phyloP scores from a whole-genome alignment of 805 yeast species.

The Yarrowia sp. region DNA sequence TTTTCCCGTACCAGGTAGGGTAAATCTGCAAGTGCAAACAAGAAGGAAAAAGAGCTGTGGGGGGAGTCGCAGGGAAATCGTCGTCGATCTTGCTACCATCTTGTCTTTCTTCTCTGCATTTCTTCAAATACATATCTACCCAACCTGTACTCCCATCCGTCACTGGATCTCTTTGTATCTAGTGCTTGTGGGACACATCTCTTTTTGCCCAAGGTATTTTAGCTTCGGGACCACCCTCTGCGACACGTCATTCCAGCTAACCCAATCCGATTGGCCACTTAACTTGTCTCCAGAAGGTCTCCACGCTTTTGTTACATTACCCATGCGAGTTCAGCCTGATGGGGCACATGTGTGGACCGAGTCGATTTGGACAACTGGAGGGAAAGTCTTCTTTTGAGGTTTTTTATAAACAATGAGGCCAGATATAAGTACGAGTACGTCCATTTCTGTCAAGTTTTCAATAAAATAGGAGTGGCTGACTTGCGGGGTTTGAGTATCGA shows the following conservation, averaged over 20 bases:
- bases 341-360: not conserved
- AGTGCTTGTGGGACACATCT: not conserved
- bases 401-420: no score
- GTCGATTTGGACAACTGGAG: not conserved
- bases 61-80: not conserved
- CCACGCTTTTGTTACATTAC: not conserved
- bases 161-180: not conserved
- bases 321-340: not conserved
- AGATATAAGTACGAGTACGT: no score
- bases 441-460: no score
- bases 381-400: no score
- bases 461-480: no score
- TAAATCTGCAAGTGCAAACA: slow-evolving; percentile 20
- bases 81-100: not conserved
- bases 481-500: no score
- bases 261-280: slow-evolving; percentile 11
- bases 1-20: slow-evolving; percentile 3
- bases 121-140: no score
- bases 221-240: slow-evolving; percentile 3
- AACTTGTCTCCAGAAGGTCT: not conserved
- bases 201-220: not conserved
- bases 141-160: not conserved
- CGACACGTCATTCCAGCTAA: slow-evolving; percentile 19
- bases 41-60: not conserved
- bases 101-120: no score